A percentile compares a stretch with the other conserved stretches of the same genome.
Conservation (phyloP, 108 stramenopile genomes). For the Cyclotella cryptica region DNA sequence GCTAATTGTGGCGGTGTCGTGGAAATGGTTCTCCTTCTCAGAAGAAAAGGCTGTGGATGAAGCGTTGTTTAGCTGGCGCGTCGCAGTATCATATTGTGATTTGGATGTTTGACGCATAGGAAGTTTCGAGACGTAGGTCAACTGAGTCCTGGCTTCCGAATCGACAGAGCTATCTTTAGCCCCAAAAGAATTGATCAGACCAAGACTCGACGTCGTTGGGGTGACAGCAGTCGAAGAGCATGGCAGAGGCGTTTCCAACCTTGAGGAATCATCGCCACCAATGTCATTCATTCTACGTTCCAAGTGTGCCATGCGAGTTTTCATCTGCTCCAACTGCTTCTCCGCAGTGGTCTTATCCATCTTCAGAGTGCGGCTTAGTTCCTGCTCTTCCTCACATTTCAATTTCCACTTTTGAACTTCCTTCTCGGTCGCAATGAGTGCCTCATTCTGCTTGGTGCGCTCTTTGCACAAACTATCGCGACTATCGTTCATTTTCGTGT, state of each 20-base stretch:
- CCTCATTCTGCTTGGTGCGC: constrained; percentile 50
- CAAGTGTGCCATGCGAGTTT: constrained; percentile 43
- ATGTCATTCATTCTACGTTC: constrained; percentile 48
- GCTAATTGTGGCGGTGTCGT: neutral
- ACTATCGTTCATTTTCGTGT: constrained; percentile 48
- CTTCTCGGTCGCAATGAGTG: constrained; percentile 51
- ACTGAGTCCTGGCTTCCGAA: constrained; percentile 26
- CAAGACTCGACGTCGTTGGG: constrained; percentile 38
- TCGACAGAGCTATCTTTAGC: constrained; percentile 11
- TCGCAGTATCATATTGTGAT: neutral
- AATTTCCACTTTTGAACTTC: constrained; percentile 63
- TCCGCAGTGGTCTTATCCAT: constrained; percentile 54
- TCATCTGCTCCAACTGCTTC: constrained; percentile 56
- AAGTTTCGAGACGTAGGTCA: constrained; percentile 34
- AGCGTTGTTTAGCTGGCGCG: constrained; percentile 3
- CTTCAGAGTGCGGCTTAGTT: constrained; percentile 53
- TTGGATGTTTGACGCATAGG: constrained; percentile 26
- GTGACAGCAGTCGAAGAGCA: constrained; percentile 25
- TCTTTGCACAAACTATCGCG: constrained; percentile 46
- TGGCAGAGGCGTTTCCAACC: constrained; percentile 1
- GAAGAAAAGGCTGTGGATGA: neutral
- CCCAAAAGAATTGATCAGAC: constrained; percentile 49
- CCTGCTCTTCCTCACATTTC: constrained; percentile 58
- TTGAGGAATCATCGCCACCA: constrained; percentile 13
- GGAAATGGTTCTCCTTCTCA: neutral